Base-by-base conservation (phyloP, 2,329 filamentous ascomycete genomes). In the Xylariomycetidae sp. region DNA sequence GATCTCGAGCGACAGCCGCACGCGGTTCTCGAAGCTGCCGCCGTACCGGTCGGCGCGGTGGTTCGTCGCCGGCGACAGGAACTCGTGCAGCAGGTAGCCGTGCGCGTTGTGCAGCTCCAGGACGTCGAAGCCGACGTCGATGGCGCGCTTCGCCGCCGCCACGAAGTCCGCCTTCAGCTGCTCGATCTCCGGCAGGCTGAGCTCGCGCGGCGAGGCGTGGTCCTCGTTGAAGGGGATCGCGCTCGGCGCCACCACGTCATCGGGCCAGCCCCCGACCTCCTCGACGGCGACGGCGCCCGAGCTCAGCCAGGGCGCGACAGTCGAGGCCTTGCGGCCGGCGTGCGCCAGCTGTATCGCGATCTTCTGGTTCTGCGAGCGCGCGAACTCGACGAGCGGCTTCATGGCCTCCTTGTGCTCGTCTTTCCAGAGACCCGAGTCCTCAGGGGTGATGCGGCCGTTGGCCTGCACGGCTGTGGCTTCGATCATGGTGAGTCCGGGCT, bases 101-200 rank as follows among this genome's bases (percentile, higher is more conserved):
- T 92, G 86, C 0, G 85, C 87, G 46, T 72, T 75, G 62, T 92
- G 87, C 31, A 94, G 77, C 57, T 80, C 81, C 12, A 85, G 69
- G 4, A 76, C 74, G 48, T 85, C 81, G 42, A 79, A 74, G 0
- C 74, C 74, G 4, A 71, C 74, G 42, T 49, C 31, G 6, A 66
- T 54, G 9, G 61, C 54, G 13, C 57, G 50, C 35, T 45, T 46
- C 6, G 61, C 56, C 13, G 57, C 54, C 4, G 58, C 52, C 13
- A 41, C 47, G 32, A 61, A 66, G n/a, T 51, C 62, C 2, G 42
- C 18, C 27, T 63, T 55, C 3, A 63, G 37, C 30, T 57, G 48
- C 22, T 45, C 20, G 16, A 67, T 60, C 17, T 66, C 61, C 3
- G 55, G 42, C 3, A 40, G 19, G 0, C 70, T 77, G 71, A 85